phyloP scores from a whole-genome alignment of 164 flowering plant genomes.

The Magnolia changhungtana region DNA sequence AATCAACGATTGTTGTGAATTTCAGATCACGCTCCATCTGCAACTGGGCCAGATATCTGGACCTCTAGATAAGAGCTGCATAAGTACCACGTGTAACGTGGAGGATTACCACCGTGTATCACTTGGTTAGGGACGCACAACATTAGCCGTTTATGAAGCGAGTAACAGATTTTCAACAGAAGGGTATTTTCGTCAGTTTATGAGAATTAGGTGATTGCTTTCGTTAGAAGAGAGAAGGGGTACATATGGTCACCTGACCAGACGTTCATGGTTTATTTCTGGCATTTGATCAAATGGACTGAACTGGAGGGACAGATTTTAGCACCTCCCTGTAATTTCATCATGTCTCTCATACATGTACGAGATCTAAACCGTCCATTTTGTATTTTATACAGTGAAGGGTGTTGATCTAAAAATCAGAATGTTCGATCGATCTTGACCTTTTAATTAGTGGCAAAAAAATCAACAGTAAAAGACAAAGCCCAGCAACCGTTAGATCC shows the following conservation, averaged over 20 bases:
- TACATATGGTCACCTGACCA: not conserved
- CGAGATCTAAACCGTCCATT: not conserved
- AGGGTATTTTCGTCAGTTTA: not conserved
- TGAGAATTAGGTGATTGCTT: not conserved
- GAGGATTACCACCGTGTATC: not conserved
- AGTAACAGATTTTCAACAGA: not conserved
- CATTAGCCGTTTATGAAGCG: not conserved
- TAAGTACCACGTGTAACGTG: no score
- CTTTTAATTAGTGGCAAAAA: not conserved
- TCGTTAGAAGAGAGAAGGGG: not conserved
- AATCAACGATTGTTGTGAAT: not conserved
- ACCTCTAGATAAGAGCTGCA: not conserved
- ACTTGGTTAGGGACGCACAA: not conserved
- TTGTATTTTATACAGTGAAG: no score
- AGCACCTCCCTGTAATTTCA: not conserved
- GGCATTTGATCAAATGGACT: not conserved
- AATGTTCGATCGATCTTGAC: no score
- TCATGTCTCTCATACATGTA: not conserved
- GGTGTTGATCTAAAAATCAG: no score
- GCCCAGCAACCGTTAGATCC: no score
- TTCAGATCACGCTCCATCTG: not conserved
- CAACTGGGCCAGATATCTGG: not conserved
- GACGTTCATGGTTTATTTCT: not conserved
- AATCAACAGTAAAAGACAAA: no score
- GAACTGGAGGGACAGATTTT: not conserved